These are phyloP conservation scores for Carex kokanica DNA, from an alignment of 176 grass and related monocot species.

Conservation along the genomic window DNA sequence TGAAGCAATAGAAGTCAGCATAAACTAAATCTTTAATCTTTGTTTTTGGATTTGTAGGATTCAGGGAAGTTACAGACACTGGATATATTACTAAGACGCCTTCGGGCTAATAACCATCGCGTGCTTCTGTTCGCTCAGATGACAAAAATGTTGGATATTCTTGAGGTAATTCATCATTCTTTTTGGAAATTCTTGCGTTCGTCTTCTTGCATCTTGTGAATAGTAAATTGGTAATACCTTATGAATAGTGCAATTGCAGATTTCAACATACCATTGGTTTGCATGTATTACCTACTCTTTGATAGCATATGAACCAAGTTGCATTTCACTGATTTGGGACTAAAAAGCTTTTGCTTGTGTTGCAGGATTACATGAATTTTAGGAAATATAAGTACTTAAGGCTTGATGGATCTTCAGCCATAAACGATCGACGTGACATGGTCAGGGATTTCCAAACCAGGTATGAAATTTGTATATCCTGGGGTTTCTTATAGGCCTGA, in stretches of 20 bases:
- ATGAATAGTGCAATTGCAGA: not conserved
- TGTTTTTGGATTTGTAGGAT: constrained; percentile 55
- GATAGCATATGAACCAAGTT: not conserved
- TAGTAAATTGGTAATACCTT: not conserved
- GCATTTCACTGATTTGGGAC: not conserved
- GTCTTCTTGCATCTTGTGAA: not conserved
- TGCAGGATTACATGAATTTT: constrained; percentile 99
- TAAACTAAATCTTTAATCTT: not conserved
- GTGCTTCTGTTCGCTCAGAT: constrained; percentile 98
- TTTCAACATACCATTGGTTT: not conserved
- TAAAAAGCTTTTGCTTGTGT: constrained; percentile 20
- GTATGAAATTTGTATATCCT: constrained; percentile 29
- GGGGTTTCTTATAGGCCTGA: not conserved
- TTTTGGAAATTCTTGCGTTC: constrained; percentile 6
- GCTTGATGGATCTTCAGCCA: constrained; percentile 90
- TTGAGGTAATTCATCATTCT: constrained; percentile 61
- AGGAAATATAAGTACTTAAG: constrained; percentile 99
- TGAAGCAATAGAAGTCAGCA: not conserved
- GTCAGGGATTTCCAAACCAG: constrained; percentile 92
- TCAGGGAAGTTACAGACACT: constrained; percentile 96
- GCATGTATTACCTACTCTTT: not conserved
- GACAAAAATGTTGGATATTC: constrained; percentile 99
- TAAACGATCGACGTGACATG: constrained; percentile 96
- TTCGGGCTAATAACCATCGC: constrained; percentile 87
- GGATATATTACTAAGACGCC: constrained; percentile 75